phyloP scores from a whole-genome alignment of 495 filamentous ascomycete genomes.

The Polyplosphaeria fusca region DNA sequence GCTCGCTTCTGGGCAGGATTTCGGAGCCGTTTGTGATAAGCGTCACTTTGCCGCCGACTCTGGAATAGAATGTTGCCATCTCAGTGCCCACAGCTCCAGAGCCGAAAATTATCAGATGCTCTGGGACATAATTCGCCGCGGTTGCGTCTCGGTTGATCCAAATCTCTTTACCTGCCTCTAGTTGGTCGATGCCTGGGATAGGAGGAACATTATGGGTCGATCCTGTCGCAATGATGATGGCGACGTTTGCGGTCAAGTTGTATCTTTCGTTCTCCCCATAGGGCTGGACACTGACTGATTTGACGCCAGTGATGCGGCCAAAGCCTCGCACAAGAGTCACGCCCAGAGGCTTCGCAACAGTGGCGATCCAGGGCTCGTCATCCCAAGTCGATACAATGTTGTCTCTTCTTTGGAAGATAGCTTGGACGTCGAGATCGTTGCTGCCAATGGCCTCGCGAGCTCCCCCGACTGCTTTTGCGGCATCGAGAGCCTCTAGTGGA shows the following conservation, averaged over 20 bases:
- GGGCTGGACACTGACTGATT: conserved; percentile 8
- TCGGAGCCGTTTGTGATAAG: conserved; percentile 21
- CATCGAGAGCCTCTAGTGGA: conserved; percentile 29
- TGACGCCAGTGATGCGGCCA: conserved; percentile 4
- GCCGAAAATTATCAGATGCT: conserved; percentile 29
- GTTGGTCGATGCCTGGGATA: conserved; percentile 5
- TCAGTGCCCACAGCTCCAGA: conserved; percentile 31
- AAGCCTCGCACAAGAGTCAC: conserved; percentile 2
- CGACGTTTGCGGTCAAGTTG: conserved; percentile 19
- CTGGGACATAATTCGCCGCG: conserved; percentile 20
- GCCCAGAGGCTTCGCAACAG: not conserved
- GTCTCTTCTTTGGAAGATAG: conserved; percentile 30
- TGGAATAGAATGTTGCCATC: conserved; percentile 34
- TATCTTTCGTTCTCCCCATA: not conserved
- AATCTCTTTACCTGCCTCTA: conserved; percentile 5
- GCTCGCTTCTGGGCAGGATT: conserved; percentile 32
- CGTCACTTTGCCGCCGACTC: conserved; percentile 29
- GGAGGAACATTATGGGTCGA: conserved; percentile 17
- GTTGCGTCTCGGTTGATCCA: conserved; percentile 31
- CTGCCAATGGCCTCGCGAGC: conserved; percentile 22
- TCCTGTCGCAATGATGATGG: conserved; percentile 25
- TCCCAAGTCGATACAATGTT: not conserved
- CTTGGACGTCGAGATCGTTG: conserved; percentile 21
- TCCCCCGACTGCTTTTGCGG: conserved; percentile 24
- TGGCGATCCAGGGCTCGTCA: not conserved